These are phyloP conservation scores for Arabis hirsuta DNA, from an alignment of 345 rosid species.

Conservation along the genomic window DNA sequence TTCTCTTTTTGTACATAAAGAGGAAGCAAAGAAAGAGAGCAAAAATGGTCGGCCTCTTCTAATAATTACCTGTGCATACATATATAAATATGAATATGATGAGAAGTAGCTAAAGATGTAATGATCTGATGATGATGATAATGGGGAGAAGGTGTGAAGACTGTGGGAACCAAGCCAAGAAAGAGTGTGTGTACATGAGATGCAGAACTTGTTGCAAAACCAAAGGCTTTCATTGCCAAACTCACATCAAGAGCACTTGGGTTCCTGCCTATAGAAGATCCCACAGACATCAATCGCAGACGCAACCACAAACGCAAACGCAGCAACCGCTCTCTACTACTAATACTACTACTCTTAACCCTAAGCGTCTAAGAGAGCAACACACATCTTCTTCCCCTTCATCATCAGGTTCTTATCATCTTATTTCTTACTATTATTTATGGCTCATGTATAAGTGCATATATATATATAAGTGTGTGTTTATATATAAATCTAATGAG, in stretches of 20 bases:
- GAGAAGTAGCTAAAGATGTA: background rate
- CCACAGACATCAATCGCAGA: slow-evolving; percentile 32
- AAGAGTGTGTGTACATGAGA: slow-evolving; percentile 56
- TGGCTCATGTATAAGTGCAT: background rate
- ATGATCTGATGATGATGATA: slow-evolving; percentile 31
- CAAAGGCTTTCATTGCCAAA: slow-evolving; percentile 60
- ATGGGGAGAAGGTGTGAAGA: slow-evolving; percentile 62
- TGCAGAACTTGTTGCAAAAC: slow-evolving; percentile 71
- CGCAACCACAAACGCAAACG: slow-evolving; percentile 19
- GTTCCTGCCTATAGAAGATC: slow-evolving; percentile 60
- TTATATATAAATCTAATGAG: background rate
- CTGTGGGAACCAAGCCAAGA: slow-evolving; percentile 77
- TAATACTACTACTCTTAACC: slow-evolving; percentile 16
- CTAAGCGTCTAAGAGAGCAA: slow-evolving; percentile 36
- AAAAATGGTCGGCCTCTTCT: slow-evolving; percentile 19
- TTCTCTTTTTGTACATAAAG: slow-evolving; percentile 34
- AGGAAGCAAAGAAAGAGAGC: slow-evolving; percentile 31
- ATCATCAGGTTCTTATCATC: slow-evolving; percentile 36
- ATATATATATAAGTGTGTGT: background rate
- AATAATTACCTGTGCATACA: background rate
- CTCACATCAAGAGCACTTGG: slow-evolving; percentile 78
- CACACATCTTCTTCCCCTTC: slow-evolving; percentile 29
- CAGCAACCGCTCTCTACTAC: slow-evolving; percentile 25
- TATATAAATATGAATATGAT: slow-evolving; percentile 1
- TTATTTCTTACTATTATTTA: background rate